Percentiles rank a stretch among this genome's conserved stretches.
phyloP scores from a whole-genome alignment of 2,329 filamentous ascomycete species.

The Aspergillus sp. region DNA sequence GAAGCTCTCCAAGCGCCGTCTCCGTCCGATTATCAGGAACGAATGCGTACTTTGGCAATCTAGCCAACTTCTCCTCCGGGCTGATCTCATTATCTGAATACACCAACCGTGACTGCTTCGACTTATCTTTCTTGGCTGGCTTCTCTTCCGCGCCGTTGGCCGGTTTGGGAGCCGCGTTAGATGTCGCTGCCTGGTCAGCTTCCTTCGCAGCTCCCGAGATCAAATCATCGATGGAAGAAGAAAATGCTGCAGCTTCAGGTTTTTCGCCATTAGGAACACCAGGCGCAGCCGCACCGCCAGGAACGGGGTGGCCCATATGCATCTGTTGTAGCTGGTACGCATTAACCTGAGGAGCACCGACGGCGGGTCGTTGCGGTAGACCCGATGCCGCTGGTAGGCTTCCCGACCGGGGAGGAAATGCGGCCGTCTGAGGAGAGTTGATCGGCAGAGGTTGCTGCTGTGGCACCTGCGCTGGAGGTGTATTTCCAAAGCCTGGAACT shows the following conservation, averaged over 20 bases:
- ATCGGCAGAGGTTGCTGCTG: conserved; percentile 41
- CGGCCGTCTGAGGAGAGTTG: conserved; percentile 42
- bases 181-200: conserved; percentile 41
- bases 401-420: conserved; percentile 50
- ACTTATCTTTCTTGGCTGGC: conserved; percentile 66
- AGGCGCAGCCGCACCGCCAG: conserved; percentile 21
- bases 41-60: conserved; percentile 73
- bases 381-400: conserved; percentile 57
- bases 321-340: conserved; percentile 57
- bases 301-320: conserved; percentile 51
- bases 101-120: conserved; percentile 68
- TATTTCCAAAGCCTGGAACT: conserved; percentile 39
- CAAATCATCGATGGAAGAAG: conserved; percentile 52
- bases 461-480: conserved; percentile 34
- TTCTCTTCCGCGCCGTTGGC: conserved; percentile 57
- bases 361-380: conserved; percentile 61
- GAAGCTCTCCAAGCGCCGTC: conserved; percentile 36
- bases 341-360: conserved; percentile 55
- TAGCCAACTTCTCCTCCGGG: conserved; percentile 86
- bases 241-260: conserved; percentile 25
- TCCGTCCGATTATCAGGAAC: conserved; percentile 47
- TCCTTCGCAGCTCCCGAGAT: conserved; percentile 50
- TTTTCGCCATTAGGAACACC: conserved; percentile 33
- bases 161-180: conserved; percentile 34
- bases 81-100: conserved; percentile 79